Percentiles rank a stretch among this genome's conserved stretches.
These are phyloP conservation scores for Neonectria sp. DNA, from an alignment of 2,329 filamentous ascomycete species.

Conservation along the genomic window DNA sequence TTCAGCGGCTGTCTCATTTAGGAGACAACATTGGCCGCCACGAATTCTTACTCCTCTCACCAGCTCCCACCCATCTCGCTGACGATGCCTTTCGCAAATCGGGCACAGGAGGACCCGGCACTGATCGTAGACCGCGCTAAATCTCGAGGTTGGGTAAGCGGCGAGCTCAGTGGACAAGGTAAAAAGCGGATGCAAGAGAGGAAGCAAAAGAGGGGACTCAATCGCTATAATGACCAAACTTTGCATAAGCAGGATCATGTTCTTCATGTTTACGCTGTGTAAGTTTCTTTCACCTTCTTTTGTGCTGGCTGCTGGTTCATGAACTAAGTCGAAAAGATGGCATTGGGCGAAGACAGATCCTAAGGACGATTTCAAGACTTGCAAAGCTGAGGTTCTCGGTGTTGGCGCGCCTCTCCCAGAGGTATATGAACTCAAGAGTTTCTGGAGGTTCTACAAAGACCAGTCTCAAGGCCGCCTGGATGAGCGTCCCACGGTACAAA, in stretches of 20 bases:
- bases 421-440: slow-evolving; percentile 7
- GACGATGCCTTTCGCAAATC: background rate
- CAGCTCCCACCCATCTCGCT: slow-evolving; percentile 4
- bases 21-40: background rate
- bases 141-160: slow-evolving; percentile 5
- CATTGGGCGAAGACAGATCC: background rate
- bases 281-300: slow-evolving; percentile 6
- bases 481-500: slow-evolving; percentile 1
- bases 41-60: slow-evolving; percentile 8
- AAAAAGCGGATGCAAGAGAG: background rate
- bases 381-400: background rate
- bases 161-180: background rate
- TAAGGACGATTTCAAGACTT: slow-evolving; percentile 6
- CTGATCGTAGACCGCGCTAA: slow-evolving; percentile 6
- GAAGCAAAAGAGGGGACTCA: slow-evolving; percentile 6
- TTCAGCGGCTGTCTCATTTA: slow-evolving; percentile 3
- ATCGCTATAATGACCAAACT: background rate
- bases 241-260: background rate
- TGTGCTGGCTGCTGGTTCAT: background rate
- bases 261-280: slow-evolving; percentile 3
- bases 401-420: background rate
- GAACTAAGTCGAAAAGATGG: slow-evolving; percentile 5
- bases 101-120: slow-evolving; percentile 2
- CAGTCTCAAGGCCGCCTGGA: slow-evolving; percentile 3
- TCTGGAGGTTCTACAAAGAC: slow-evolving; percentile 6